Evolutionary conservation across 106 monocot species (phyloP), one percentile per base, ranked within the genome.

Genomic region (Allium cepa): DNA sequence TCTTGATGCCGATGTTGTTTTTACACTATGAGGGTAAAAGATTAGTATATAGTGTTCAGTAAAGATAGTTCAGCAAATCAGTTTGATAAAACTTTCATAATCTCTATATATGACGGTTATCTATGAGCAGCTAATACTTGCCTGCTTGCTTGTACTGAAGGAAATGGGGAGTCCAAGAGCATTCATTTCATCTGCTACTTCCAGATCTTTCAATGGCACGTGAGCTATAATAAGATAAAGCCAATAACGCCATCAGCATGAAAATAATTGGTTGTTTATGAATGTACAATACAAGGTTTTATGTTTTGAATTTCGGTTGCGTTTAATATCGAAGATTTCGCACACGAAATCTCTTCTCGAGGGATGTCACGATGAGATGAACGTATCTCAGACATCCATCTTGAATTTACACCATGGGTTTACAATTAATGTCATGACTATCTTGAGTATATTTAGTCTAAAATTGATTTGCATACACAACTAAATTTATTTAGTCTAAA

Each of bases 151-250:
- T 51, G 90, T 78, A 17, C 60, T 71, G 66, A 94, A 94, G 17
- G 94, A 84, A 61, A 78, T 71, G 53, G 94, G 94, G 26, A 94
- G 90, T 9, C 90, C 94, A 76, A 90, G 69, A 62, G 82, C 82
- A 77, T 80, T 74, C 94, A 94, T 87, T 66, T 84, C 57, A 14
- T 73, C 48, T 63, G 74, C 75, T 70, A 87, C 68, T 77, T 82
- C 84, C 51, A 77, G 12, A 68, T 94, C 94, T 76, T 88, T 78
- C 26, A 60, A 22, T 27, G 49, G 68, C 48, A 17, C 46, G 76
- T 61, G 50, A 47, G 64, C 82, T 79, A 68, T 46, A 22, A 71
- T 66, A 27, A 46, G 67, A 53, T 13, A 53, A 8, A 65, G n/a
- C 16, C 4, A 53, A 26, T 2, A 53, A 28, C 13, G 26, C 17